Evolutionary conservation across 2,329 filamentous ascomycete species (phyloP).

Genomic region (Ramularia endophylla): DNA sequence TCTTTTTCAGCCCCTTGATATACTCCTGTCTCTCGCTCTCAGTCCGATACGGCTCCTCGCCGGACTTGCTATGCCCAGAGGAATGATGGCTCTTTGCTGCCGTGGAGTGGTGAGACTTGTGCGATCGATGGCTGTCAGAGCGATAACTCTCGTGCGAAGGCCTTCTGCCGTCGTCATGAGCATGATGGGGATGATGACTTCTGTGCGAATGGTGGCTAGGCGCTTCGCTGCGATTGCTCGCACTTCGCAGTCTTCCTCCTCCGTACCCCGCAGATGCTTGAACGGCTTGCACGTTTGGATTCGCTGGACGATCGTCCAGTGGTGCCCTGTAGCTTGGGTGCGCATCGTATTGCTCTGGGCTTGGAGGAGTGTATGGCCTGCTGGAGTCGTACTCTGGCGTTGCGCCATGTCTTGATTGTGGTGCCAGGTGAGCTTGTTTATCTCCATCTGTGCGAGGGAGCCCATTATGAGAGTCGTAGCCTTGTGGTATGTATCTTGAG

Average conservation of each 20-base stretch:
- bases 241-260: neutral
- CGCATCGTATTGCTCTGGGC: slow-evolving; percentile 7
- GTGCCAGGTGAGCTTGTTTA: slow-evolving; percentile 3
- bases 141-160: neutral
- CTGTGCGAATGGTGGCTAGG: slow-evolving; percentile 1
- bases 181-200: slow-evolving; percentile 2
- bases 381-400: neutral
- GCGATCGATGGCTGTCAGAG: neutral
- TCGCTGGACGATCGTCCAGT: neutral
- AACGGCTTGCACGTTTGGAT: slow-evolving; percentile 1
- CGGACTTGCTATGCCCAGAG: neutral
- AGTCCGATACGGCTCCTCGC: slow-evolving; percentile 1
- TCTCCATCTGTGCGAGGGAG: slow-evolving; percentile 1
- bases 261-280: slow-evolving; percentile 1
- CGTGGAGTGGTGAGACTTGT: neutral
- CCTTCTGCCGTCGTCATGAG: neutral
- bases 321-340: neutral
- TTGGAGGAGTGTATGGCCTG: slow-evolving; percentile 4
- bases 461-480: neutral
- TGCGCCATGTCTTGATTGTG: neutral
- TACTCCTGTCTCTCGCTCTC: slow-evolving; percentile 1
- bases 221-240: neutral
- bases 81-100: neutral
- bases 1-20: neutral
- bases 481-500: slow-evolving; percentile 7